A percentile compares a stretch with the other conserved stretches of the same genome.
Evolutionary conservation across 2,329 filamentous ascomycete species (phyloP).

Genomic region (Verticillium longisporum): DNA sequence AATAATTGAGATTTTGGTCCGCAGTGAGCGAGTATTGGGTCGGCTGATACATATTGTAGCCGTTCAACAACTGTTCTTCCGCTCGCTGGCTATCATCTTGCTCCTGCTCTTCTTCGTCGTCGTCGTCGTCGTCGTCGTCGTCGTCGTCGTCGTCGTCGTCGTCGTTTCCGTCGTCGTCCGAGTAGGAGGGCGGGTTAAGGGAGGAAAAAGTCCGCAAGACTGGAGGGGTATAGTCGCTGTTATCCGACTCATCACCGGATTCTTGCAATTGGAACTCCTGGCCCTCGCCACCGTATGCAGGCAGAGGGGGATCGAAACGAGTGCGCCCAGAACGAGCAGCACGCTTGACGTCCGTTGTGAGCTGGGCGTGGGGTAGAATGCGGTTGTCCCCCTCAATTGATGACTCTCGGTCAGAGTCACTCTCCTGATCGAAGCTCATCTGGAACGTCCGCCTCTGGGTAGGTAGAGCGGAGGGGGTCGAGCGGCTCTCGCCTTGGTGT

Average conservation of each 20-base stretch:
- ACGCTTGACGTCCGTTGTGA: not conserved
- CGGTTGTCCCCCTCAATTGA: not conserved
- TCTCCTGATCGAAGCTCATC: not conserved
- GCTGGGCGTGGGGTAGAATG: not conserved
- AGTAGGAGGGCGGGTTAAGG: not conserved
- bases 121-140: not conserved
- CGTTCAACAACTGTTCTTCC: slow-evolving; percentile 1
- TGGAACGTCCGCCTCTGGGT: not conserved
- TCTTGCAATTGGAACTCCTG: slow-evolving; percentile 6
- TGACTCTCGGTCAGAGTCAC: not conserved
- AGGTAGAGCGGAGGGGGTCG: not conserved
- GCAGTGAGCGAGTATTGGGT: slow-evolving; percentile 1
- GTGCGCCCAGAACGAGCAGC: not conserved
- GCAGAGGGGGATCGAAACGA: not conserved
- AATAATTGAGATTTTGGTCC: not conserved
- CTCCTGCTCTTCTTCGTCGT: not conserved
- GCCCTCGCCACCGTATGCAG: not conserved
- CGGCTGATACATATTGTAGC: not conserved
- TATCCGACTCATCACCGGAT: slow-evolving; percentile 1
- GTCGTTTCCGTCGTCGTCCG: not conserved
- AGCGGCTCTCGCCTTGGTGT: not conserved
- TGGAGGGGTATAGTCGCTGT: not conserved
- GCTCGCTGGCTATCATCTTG: slow-evolving; percentile 5
- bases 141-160: not conserved
- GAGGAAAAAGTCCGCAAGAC: slow-evolving; percentile 1